phyloP scores from a whole-genome alignment of 495 filamentous ascomycete species.

The Xylaria castorea region DNA sequence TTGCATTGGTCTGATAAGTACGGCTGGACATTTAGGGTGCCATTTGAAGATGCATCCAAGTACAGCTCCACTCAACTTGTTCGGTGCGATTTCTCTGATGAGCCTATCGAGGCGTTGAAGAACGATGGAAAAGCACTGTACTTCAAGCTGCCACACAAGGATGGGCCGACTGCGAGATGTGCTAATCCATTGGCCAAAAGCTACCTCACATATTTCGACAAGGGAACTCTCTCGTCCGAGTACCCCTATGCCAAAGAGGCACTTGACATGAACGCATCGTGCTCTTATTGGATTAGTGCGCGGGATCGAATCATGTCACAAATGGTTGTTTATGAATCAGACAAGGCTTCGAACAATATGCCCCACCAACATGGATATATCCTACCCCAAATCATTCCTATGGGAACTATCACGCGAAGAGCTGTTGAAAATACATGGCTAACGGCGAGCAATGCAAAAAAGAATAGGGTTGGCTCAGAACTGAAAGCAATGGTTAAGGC shows the following conservation, averaged over 20 bases:
- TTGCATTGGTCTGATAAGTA: constrained; percentile 91
- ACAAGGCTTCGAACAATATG: constrained; percentile 46
- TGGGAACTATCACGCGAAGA: constrained; percentile 97
- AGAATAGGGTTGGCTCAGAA: constrained; percentile 94
- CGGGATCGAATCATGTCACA: constrained; percentile 90
- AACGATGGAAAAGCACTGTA: constrained; percentile 73
- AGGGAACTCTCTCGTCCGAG: constrained; percentile 82
- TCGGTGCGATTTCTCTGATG: constrained; percentile 77
- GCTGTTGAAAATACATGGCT: constrained; percentile 99
- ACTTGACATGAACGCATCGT: constrained; percentile 96
- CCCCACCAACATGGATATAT: constrained; percentile 69
- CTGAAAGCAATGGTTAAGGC: constrained; percentile 96
- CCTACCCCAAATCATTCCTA: constrained; percentile 97
- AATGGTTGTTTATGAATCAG: constrained; percentile 85
- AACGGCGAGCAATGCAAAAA: constrained; percentile 95
- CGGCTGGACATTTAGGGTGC: constrained; percentile 90
- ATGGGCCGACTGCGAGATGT: constrained; percentile 86
- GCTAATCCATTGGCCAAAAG: constrained; percentile 86
- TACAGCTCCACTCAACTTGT: constrained; percentile 75
- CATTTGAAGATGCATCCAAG: constrained; percentile 62
- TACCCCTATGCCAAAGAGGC: constrained; percentile 91
- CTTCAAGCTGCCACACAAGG: constrained; percentile 96
- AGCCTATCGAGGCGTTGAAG: constrained; percentile 65
- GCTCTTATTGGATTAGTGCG: constrained; percentile 98
- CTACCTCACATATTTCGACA: constrained; percentile 90